These are phyloP conservation scores for Paulownia fortunei DNA, from an alignment of 257 asterid species.

Conservation along the genomic window DNA sequence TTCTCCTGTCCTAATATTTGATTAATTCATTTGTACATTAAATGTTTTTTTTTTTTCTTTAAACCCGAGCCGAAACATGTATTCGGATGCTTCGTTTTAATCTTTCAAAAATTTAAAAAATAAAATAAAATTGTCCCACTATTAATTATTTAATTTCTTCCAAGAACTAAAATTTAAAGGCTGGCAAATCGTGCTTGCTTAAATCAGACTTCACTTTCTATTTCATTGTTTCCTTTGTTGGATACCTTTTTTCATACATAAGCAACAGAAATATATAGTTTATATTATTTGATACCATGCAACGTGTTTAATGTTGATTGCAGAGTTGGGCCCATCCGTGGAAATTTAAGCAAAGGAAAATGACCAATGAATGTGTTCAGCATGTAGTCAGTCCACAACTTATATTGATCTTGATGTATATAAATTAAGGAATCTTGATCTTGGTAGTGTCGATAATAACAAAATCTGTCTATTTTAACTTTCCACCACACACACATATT, in stretches of 20 bases:
- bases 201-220: constrained; percentile 22
- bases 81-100: no score
- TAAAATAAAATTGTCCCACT: not conserved
- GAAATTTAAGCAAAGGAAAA: not conserved
- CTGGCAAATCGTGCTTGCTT: constrained; percentile 18
- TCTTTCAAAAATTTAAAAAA: no score
- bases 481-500: not conserved
- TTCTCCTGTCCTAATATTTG: not conserved
- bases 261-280: constrained; percentile 10
- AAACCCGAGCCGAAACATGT: no score
- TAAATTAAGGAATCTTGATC: not conserved
- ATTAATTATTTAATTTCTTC: not conserved
- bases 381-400: not conserved
- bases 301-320: constrained; percentile 14
- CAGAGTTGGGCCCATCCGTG: not conserved
- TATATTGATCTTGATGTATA: not conserved
- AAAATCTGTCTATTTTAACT: not conserved
- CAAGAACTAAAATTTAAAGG: not conserved
- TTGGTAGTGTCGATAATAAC: not conserved
- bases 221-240: constrained; percentile 1
- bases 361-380: not conserved
- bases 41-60: no score
- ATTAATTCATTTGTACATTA: no score
- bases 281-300: not conserved
- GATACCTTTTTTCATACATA: not conserved